phyloP scores from a whole-genome alignment of 192 early-diverging fungal species.

The Backusella tarrabulga region DNA sequence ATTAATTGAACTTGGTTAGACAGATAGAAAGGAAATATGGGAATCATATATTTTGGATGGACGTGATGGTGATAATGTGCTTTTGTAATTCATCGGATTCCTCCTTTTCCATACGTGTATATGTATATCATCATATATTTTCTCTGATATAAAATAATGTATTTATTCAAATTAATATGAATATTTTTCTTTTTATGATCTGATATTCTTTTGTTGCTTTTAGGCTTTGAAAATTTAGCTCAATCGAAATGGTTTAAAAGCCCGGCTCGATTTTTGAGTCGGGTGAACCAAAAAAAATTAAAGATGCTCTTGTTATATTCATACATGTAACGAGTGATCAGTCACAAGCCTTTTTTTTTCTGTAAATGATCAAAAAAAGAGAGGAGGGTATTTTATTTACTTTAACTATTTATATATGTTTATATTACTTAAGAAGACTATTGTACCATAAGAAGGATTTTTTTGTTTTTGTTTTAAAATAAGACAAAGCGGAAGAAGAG shows the following conservation, averaged over 20 bases:
- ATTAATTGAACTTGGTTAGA: too few species aligned
- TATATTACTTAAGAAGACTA: neutral
- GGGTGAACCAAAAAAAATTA: neutral
- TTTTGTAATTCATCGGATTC: neutral
- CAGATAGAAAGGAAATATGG: neutral
- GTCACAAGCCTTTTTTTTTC: neutral
- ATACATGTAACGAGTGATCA: neutral
- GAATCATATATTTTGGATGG: neutral
- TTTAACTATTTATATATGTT: neutral
- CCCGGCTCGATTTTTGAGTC: neutral
- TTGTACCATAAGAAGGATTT: neutral
- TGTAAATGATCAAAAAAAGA: neutral
- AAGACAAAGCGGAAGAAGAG: constrained; percentile 36
- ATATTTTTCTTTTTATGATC: neutral
- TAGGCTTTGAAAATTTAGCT: neutral
- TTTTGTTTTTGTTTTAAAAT: constrained; percentile 4
- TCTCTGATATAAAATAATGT: too few species aligned
- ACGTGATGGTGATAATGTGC: neutral
- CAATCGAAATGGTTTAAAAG: neutral
- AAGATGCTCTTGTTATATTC: neutral
- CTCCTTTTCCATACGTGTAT: neutral
- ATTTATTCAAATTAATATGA: neutral
- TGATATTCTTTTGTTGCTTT: neutral
- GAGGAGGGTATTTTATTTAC: neutral
- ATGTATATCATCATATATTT: too few species aligned